Evolutionary conservation across 129 eudicot genomes (phyloP).

Genomic region (Gnaphalium uliginosum): DNA sequence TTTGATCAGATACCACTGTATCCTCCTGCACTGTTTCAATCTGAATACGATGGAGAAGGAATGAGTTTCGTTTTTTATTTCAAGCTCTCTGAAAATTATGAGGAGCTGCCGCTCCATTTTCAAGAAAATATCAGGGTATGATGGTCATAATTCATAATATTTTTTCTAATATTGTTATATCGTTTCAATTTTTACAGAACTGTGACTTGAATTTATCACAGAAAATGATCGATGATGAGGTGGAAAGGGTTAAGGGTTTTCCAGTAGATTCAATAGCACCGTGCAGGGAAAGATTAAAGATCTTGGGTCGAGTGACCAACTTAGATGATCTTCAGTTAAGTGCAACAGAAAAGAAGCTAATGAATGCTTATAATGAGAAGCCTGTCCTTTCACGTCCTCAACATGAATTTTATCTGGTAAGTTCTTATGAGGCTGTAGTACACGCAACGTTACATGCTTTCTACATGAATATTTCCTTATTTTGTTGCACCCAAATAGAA

Average conservation of each 20-base stretch:
- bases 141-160: background rate
- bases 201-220: background rate
- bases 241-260: constrained; percentile 67
- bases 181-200: background rate
- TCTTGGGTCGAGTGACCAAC: constrained; percentile 69
- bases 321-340: constrained; percentile 67
- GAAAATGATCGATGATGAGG: constrained; percentile 52
- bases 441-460: background rate
- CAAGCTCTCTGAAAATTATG: constrained; percentile 75
- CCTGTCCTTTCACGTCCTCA: constrained; percentile 94
- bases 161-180: background rate
- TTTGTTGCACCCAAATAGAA: background rate
- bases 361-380: constrained; percentile 84
- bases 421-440: background rate
- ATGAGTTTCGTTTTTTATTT: constrained; percentile 72
- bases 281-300: constrained; percentile 81
- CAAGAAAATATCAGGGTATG: constrained; percentile 84
- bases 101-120: constrained; percentile 69
- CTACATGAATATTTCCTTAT: background rate
- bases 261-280: constrained; percentile 64
- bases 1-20: constrained; percentile 11
- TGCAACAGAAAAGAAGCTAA: constrained; percentile 68
- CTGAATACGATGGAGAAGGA: constrained; percentile 88
- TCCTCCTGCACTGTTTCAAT: constrained; percentile 49
- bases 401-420: constrained; percentile 84